Evolutionary conservation across 2,329 filamentous ascomycete genomes (phyloP), one percentile per base, ranked within the genome.

Genomic region (Mollisiaceae sp.): DNA sequence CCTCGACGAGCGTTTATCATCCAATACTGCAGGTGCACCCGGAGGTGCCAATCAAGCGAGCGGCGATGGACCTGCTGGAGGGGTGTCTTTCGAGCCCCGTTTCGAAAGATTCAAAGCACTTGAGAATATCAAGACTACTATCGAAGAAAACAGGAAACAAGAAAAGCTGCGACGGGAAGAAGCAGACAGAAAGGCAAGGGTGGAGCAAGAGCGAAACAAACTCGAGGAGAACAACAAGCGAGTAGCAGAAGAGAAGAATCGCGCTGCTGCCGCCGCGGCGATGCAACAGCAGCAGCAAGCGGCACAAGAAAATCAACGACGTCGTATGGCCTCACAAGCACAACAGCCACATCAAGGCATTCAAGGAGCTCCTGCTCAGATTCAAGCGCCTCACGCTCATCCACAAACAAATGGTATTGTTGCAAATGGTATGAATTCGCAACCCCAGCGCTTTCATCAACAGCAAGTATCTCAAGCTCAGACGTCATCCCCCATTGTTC

Each of bases 41-140:
- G 83, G 83, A 2, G 79, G 82, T 14, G 84, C 85, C 39, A 86
- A 88, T 62, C 78, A 75, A 41, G 82, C 86, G n/a, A 90, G 91
- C 66, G 87, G 85, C 22, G 93, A 97, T 75, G 89, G 88, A 9
- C 88, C 92, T 68, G 86, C 88, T 43, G 89, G 87, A 22, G 85
- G 85, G 6, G 84, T 88, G n/a, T 85, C 90, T 2, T 96, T 96
- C 72, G 93, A 96, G 76, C 89, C 91, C 41, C 87, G 90, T 35
- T 97, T 98, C 76, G 93, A 95, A 71, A 88, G 91, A 43, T 98
- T 97, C 79, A 97, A 97, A 81, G 88, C 92, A 1, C 86, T 99
- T 52, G 92, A 93, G 65, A 91, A 92, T 65, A 97, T 97, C 72
- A 92, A 90, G 75, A 82, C 86, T 63, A 87, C 92, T 52, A 90